These are phyloP conservation scores for Epichloe sylvatica DNA, from an alignment of 2,329 filamentous ascomycete genomes.

Conservation along the genomic window DNA sequence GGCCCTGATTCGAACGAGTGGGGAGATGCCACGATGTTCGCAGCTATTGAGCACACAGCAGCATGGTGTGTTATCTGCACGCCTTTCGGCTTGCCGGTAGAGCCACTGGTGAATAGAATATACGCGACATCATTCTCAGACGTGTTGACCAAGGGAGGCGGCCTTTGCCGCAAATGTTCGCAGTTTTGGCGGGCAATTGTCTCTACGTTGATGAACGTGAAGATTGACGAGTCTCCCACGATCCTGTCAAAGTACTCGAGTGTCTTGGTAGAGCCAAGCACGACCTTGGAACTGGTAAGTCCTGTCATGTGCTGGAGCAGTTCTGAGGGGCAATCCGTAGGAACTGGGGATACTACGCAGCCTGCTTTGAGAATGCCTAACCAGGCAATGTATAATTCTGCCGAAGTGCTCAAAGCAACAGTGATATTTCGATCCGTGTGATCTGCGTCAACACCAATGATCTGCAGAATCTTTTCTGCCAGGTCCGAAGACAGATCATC, in stretches of 20 bases:
- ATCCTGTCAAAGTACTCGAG: not conserved
- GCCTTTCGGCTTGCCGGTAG: constrained; percentile 2
- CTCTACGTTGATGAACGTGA: not conserved
- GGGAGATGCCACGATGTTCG: not conserved
- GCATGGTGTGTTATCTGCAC: not conserved
- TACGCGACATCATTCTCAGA: not conserved
- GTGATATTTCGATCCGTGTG: not conserved
- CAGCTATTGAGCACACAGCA: not conserved
- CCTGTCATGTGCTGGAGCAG: not conserved
- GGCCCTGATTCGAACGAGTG: not conserved
- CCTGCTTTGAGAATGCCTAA: not conserved
- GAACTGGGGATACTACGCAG: not conserved
- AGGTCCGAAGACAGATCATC: not conserved
- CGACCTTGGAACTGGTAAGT: not conserved
- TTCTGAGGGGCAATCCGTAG: not conserved
- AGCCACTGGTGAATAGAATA: not conserved
- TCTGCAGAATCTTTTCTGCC: not conserved
- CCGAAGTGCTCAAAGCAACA: not conserved
- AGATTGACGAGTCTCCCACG: not conserved
- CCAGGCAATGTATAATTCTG: not conserved
- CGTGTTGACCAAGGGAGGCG: not conserved
- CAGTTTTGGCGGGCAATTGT: not conserved
- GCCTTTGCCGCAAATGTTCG: not conserved
- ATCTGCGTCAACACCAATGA: not conserved
- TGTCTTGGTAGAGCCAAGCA: not conserved